A percentile compares a stretch with the other conserved stretches of the same genome.
These are phyloP conservation scores for Colletotrichum noveboracense DNA, from an alignment of 2,329 filamentous ascomycete genomes.

Conservation along the genomic window DNA sequence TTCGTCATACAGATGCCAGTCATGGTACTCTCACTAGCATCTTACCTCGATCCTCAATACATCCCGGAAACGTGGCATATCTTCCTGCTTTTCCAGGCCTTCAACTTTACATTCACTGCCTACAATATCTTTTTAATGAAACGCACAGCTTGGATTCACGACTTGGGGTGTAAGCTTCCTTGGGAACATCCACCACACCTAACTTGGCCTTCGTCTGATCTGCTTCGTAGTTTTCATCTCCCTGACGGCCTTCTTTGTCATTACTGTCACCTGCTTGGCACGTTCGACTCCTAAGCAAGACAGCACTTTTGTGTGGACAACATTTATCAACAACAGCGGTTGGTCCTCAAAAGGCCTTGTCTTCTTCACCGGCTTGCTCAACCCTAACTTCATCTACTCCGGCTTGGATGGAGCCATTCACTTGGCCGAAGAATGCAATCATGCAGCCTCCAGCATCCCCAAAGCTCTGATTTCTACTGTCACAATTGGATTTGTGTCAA, in stretches of 20 bases:
- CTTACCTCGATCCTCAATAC: constrained; percentile 1
- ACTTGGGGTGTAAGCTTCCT: background rate
- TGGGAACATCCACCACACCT: background rate
- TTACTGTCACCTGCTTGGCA: constrained; percentile 33
- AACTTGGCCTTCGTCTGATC: background rate
- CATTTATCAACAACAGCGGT: constrained; percentile 31
- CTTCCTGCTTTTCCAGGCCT: background rate
- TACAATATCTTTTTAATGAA: constrained; percentile 14
- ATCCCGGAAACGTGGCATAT: constrained; percentile 8
- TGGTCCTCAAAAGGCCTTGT: constrained; percentile 33
- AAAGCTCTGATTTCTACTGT: constrained; percentile 36
- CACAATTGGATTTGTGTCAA: constrained; percentile 36
- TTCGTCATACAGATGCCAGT: constrained; percentile 17
- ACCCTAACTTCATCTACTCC: constrained; percentile 40
- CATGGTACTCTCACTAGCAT: background rate
- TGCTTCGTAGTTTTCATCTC: background rate
- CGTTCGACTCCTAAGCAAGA: constrained; percentile 5
- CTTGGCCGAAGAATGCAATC: constrained; percentile 40
- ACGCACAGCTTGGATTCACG: constrained; percentile 1
- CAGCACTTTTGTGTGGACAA: constrained; percentile 31
- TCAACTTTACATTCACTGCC: background rate
- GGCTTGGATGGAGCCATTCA: constrained; percentile 41
- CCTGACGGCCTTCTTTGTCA: constrained; percentile 29
- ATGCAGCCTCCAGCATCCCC: constrained; percentile 34
- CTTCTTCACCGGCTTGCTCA: constrained; percentile 43